Conservation (phyloP, 2,329 filamentous ascomycete species). For the Diaporthe sp. region DNA sequence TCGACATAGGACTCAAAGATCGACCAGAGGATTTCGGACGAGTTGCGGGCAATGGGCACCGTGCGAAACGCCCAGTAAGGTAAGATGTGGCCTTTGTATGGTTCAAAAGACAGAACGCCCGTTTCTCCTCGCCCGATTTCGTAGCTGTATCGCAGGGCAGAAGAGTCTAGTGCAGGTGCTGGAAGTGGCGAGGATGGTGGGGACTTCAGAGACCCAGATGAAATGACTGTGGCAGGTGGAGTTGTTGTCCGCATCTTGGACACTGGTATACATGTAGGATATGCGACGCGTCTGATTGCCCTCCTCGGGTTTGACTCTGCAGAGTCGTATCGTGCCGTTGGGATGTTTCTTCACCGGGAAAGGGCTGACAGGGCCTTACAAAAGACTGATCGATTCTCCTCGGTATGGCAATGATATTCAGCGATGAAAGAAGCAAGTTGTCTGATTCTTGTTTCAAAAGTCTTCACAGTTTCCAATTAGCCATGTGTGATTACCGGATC, state of each 20-base stretch:
- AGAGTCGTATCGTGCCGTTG: too few relatives aligned
- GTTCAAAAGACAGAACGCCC: constrained; percentile 73
- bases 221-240: neutral
- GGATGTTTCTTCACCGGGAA: neutral
- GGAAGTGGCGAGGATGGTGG: constrained; percentile 32
- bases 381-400: too few relatives aligned
- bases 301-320: neutral
- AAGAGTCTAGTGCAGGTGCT: constrained; percentile 28
- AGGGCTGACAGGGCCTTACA: neutral
- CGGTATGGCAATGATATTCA: neutral
- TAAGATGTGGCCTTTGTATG: constrained; percentile 72
- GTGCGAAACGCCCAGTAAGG: constrained; percentile 73
- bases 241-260: neutral
- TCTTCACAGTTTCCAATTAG: neutral
- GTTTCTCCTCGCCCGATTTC: constrained; percentile 72
- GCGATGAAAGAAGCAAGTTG: too few relatives aligned
- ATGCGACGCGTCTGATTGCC: too few relatives aligned
- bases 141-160: constrained; percentile 54
- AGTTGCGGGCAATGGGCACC: constrained; percentile 62
- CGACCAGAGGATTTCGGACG: constrained; percentile 61
- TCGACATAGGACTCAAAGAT: constrained; percentile 67
- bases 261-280: too few relatives aligned
- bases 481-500: neutral
- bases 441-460: neutral
- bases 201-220: constrained; percentile 11